A percentile compares a stretch with the other conserved stretches of the same genome.
Conservation (phyloP, 345 rosid species). For the Melaleuca alternifolia region DNA sequence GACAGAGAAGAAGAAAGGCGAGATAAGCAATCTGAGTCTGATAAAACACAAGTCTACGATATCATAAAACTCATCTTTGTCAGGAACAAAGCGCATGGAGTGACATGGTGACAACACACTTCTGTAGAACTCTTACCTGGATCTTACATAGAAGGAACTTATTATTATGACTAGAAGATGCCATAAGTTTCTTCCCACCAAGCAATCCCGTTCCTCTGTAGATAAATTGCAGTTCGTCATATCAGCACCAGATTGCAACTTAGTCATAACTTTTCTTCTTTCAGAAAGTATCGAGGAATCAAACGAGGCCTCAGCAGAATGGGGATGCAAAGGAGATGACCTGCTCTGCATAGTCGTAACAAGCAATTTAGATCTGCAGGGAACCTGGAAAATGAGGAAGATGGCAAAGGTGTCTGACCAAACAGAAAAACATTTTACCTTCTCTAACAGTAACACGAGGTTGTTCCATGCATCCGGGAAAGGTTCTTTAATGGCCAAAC, state of each 20-base stretch:
- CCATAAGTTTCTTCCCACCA: constrained; percentile 36
- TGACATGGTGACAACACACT: neutral
- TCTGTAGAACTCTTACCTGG: constrained; percentile 34
- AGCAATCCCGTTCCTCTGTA: constrained; percentile 16
- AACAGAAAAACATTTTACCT: constrained; percentile 27
- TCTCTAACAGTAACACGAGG: constrained; percentile 66
- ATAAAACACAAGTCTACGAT: neutral
- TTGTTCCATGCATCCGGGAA: constrained; percentile 86
- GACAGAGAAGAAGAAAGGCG: neutral
- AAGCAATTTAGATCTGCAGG: constrained; percentile 11
- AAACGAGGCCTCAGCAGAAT: constrained; percentile 30
- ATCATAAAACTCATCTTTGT: neutral
- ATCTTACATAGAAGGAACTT: constrained; percentile 61
- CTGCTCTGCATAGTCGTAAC: constrained; percentile 55
- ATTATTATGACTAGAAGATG: constrained; percentile 46
- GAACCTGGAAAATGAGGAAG: neutral
- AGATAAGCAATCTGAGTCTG: neutral
- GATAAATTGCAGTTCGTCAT: constrained; percentile 3
- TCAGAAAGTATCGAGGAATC: constrained; percentile 54
- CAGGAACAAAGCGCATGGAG: neutral
- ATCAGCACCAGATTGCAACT: constrained; percentile 1
- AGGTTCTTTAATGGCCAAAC: constrained; percentile 90
- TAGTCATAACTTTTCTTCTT: constrained; percentile 9
- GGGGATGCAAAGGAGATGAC: constrained; percentile 30
- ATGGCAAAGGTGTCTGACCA: neutral